A percentile compares a stretch with the other conserved stretches of the same genome.
Evolutionary conservation across 805 yeast species (phyloP).

Genomic region (Candida nanaspora): DNA sequence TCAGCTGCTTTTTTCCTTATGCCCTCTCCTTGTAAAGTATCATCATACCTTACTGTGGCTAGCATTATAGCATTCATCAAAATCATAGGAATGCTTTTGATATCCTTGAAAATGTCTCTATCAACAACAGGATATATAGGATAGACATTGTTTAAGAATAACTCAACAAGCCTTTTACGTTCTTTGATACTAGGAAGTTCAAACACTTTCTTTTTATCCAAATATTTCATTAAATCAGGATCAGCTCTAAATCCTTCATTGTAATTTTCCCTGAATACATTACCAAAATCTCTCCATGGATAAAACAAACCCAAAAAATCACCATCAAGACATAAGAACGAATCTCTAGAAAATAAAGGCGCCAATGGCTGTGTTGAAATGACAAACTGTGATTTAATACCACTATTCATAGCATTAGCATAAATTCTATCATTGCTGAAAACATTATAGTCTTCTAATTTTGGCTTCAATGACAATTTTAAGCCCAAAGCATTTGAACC

Average conservation of each 20-base stretch:
- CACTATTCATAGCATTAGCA: conserved; percentile 16
- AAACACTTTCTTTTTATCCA: conserved; percentile 19
- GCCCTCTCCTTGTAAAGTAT: conserved; percentile 5
- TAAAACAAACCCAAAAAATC: conserved; percentile 23
- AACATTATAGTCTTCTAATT: too few species aligned
- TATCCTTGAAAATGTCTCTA: conserved; percentile 8
- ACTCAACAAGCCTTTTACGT: conserved; percentile 13
- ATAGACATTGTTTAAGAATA: conserved; percentile 19
- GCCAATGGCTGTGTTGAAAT: conserved; percentile 26
- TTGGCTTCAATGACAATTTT: too few species aligned
- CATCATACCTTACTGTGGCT: conserved; percentile 17
- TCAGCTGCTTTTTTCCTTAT: conserved; percentile 16
- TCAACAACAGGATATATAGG: conserved; percentile 25
- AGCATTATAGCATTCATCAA: conserved; percentile 24
- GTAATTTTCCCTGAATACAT: conserved; percentile 10
- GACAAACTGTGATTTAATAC: conserved; percentile 20
- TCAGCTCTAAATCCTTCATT: conserved; percentile 11
- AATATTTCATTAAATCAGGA: conserved; percentile 16
- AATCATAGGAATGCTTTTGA: conserved; percentile 15
- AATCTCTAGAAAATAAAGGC: conserved; percentile 23
- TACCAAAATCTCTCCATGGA: conserved; percentile 23
- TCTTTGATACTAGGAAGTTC: conserved; percentile 13
- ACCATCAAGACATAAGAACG: conserved; percentile 24
- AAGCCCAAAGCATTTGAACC: not conserved
- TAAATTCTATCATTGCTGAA: conserved; percentile 18